Evolutionary conservation across 495 filamentous ascomycete species (phyloP), one percentile per base, ranked within the genome.

Genomic region (Lasiosphaeria miniovina): DNA sequence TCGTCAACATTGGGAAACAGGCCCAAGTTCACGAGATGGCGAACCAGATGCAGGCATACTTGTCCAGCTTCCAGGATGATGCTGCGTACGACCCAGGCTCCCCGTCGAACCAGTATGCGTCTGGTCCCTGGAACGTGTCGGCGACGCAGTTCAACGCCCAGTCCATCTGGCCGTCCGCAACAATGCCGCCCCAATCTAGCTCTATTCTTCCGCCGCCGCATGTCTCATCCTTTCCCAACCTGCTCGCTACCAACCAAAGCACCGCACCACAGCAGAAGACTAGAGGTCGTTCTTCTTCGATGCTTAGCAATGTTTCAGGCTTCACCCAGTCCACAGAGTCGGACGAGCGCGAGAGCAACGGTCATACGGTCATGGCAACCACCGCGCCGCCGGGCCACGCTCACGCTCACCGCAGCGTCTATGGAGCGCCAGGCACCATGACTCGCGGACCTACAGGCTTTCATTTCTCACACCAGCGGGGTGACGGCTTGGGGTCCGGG

Each of bases 271-370:
- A 59, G 0, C 53, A 59, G 45, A 75, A 76, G 56, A 70, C 72
- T 14, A 70, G 86, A 33, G 86, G 84, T 31, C 79, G 86, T 36
- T 86, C 82, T 9, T 85, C 83, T 8, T 86, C 83, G 24, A 89
- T 89, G 86, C 80, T 88, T 14, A 86, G 83, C 66, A 79, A 84
- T 60, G 74, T 86, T 43, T 86, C 83, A 31, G 85, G 84, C 49
- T 86, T 88, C 67, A 88, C 86, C 0, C 84, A 87, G 65, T 80
- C 75, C 36, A 81, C 77, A 52, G 75, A 72, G 52, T 75, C 74
- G 14, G 74, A 75, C 14, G 66, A 65, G 12, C 65, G 59, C 7
- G 52, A 53, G 10, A 59, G 40, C 49, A 52, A 55, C 11, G 55
- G 57, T 7, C 17, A 49, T 36, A 41, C 41, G 34, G 49, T 48